Evolutionary conservation across 345 rosid genomes (phyloP).

Genomic region (Rhodamnia argentea): DNA sequence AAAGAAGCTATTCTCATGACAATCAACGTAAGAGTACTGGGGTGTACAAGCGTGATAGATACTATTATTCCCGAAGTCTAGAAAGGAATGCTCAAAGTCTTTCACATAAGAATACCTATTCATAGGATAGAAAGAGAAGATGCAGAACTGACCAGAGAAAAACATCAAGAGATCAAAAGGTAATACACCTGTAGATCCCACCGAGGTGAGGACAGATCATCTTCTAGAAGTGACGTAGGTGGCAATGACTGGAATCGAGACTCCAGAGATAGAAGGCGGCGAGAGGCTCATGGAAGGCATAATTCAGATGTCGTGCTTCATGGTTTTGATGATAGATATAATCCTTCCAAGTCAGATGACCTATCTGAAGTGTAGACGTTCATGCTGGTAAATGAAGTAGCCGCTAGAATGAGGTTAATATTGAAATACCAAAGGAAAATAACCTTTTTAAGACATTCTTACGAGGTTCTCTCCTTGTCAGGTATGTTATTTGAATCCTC

Average conservation of each 20-base stretch:
- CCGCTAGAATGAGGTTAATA: not conserved
- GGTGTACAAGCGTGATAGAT: constrained; percentile 15
- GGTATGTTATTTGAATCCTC: not conserved
- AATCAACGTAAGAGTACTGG: constrained; percentile 4
- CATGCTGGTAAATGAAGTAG: not conserved
- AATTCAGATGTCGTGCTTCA: constrained; percentile 10
- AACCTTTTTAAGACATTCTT: not conserved
- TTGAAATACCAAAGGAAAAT: constrained; percentile 1
- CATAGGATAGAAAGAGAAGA: constrained; percentile 21
- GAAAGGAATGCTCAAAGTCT: constrained; percentile 15
- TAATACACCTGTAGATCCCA: constrained; percentile 18
- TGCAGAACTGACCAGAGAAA: constrained; percentile 16
- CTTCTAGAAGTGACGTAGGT: not conserved
- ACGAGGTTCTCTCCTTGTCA: not conserved
- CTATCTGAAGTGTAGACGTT: constrained; percentile 13
- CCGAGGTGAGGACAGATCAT: constrained; percentile 13
- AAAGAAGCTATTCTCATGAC: constrained; percentile 7
- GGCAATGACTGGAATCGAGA: constrained; percentile 7
- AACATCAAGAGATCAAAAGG: constrained; percentile 20
- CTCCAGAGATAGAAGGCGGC: constrained; percentile 12
- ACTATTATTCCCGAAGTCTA: constrained; percentile 20
- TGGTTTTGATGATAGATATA: constrained; percentile 71
- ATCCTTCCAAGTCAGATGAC: constrained; percentile 46
- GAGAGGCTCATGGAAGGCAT: constrained; percentile 9
- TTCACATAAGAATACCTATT: constrained; percentile 21